phyloP scores from a whole-genome alignment of 1,139 yeast species.

The Nakaseomyces sp. region DNA sequence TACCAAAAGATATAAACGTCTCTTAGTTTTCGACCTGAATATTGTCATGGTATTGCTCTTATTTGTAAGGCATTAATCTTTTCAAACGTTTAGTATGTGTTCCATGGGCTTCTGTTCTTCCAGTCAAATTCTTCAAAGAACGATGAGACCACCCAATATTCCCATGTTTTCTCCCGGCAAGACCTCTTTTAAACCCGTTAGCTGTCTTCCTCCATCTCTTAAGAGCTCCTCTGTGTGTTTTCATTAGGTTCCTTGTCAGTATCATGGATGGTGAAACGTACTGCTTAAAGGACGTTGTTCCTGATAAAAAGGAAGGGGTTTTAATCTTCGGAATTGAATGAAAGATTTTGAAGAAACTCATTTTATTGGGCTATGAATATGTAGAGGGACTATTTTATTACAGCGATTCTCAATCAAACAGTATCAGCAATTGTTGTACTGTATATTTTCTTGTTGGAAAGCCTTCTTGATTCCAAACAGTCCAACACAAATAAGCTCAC shows the following conservation, averaged over 20 bases:
- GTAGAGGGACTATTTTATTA: too few species aligned
- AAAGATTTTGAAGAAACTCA: not conserved
- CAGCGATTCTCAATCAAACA: too few species aligned
- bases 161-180: slow-evolving; percentile 88
- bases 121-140: slow-evolving; percentile 54
- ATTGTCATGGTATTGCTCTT: not conserved
- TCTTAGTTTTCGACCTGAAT: too few species aligned
- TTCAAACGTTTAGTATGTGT: slow-evolving; percentile 42
- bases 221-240: slow-evolving; percentile 48
- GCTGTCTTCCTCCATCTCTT: slow-evolving; percentile 76
- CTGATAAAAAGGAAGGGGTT: not conserved
- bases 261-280: slow-evolving; percentile 7
- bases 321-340: not conserved
- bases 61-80: slow-evolving; percentile 37
- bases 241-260: slow-evolving; percentile 30
- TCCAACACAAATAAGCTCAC: too few species aligned
- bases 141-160: slow-evolving; percentile 78
- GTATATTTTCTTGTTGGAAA: too few species aligned
- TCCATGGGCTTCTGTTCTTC: slow-evolving; percentile 49
- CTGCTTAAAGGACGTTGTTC: not conserved
- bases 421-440: not conserved
- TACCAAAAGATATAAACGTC: not conserved
- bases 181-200: slow-evolving; percentile 52
- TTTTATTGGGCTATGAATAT: not conserved
- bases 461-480: too few species aligned